Evolutionary conservation across 2,329 filamentous ascomycete species (phyloP).

Genomic region (Pseudopithomyces chartarum): DNA sequence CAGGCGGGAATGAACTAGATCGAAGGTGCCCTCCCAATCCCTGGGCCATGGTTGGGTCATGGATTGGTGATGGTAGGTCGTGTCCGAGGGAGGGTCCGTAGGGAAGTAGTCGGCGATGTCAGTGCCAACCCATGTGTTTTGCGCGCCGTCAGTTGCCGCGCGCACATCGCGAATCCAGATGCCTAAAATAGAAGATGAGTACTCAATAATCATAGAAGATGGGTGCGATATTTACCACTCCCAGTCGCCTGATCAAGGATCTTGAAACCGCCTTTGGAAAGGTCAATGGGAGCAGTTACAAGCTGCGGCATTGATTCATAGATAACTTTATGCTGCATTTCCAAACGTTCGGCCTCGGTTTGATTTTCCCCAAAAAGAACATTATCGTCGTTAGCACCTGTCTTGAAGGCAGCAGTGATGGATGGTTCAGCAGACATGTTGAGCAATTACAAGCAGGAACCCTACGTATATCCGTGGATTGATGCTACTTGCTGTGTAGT

Average conservation of each 20-base stretch:
- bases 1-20: constrained; percentile 21
- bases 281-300: constrained; percentile 13
- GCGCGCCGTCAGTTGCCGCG: background rate
- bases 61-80: constrained; percentile 12
- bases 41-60: constrained; percentile 19
- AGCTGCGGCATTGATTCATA: constrained; percentile 11
- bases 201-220: background rate
- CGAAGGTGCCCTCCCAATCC: constrained; percentile 16
- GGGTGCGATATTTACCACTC: constrained; percentile 8
- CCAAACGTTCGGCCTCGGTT: constrained; percentile 10
- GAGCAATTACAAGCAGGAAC: background rate
- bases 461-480: too few species aligned
- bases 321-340: constrained; percentile 13
- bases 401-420: background rate
- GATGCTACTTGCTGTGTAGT: too few species aligned
- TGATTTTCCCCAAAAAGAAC: constrained; percentile 12
- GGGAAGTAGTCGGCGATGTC: constrained; percentile 19
- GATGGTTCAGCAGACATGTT: background rate
- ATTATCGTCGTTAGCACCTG: constrained; percentile 13
- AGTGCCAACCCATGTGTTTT: constrained; percentile 12
- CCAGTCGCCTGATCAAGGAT: constrained; percentile 18
- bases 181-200: background rate
- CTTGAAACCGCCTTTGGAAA: constrained; percentile 6
- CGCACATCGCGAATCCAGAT: constrained; percentile 12
- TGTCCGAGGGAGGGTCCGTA: constrained; percentile 6